phyloP scores from a whole-genome alignment of 768 basidiomycete species.

The Mycena capillaripes region DNA sequence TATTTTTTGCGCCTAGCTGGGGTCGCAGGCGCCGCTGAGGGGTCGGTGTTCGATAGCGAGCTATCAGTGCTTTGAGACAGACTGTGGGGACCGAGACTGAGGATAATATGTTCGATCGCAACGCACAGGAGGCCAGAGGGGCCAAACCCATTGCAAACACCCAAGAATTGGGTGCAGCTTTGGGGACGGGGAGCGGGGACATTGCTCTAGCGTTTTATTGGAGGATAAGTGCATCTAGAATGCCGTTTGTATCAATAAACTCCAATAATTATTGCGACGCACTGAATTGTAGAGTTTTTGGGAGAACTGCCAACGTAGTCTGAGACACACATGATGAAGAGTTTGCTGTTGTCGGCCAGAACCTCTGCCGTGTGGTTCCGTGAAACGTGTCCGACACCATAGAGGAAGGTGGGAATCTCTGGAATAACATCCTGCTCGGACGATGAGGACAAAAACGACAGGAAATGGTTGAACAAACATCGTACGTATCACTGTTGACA shows the following conservation, averaged over 20 bases:
- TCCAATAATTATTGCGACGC: no score
- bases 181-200: background rate
- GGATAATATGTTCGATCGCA: constrained; percentile 1
- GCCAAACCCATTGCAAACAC: background rate
- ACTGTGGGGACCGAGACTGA: constrained; percentile 8
- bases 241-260: background rate
- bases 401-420: no score
- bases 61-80: background rate
- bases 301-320: no score
- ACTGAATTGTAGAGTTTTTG: no score
- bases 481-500: background rate
- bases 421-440: no score
- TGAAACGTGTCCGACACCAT: no score
- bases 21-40: background rate
- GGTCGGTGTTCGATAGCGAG: background rate
- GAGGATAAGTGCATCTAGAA: background rate
- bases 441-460: background rate
- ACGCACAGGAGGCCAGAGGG: background rate
- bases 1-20: constrained; percentile 1
- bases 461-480: background rate
- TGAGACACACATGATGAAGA: no score
- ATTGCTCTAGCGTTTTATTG: constrained; percentile 1
- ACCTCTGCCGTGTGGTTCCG: no score
- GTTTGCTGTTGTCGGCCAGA: no score
- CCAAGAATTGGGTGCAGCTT: constrained; percentile 11